Conservation (phyloP, 805 yeast species). For the Wickerhamiella azyma region DNA sequence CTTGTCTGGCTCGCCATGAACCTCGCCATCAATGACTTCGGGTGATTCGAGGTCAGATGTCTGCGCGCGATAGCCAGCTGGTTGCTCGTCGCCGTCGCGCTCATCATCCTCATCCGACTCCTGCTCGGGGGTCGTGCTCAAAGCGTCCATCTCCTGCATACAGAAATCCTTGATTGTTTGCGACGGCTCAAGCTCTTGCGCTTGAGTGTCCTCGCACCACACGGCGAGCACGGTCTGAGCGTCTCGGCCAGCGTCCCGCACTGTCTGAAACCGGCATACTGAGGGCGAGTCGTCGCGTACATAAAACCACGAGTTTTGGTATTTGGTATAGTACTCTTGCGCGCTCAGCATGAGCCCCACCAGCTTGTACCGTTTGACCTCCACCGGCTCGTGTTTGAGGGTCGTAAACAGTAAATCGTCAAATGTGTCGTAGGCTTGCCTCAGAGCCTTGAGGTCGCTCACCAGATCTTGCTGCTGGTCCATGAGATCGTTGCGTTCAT, state of each 20-base stretch:
- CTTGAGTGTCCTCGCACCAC: neutral
- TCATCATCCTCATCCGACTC: neutral
- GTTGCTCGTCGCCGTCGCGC: neutral
- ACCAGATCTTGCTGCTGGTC: neutral
- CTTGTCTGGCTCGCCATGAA: no score
- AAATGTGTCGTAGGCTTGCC: neutral
- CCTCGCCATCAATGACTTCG: no score
- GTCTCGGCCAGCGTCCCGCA: constrained; percentile 3
- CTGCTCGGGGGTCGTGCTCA: neutral
- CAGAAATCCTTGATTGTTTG: constrained; percentile 1
- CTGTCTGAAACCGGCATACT: neutral
- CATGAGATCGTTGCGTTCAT: constrained; percentile 1
- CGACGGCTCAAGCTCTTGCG: neutral
- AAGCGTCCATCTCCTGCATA: neutral
- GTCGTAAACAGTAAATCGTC: neutral
- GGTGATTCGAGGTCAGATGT: neutral
- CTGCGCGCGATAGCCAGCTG: neutral
- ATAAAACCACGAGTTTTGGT: constrained; percentile 5
- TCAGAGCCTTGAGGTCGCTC: neutral
- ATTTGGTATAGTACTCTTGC: neutral
- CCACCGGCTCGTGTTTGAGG: neutral
- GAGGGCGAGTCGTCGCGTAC: neutral
- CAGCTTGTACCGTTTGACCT: neutral
- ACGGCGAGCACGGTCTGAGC: neutral
- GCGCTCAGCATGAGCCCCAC: neutral